Conservation (phyloP, 257 asterid genomes). For the Nicotiana tomentosiformis region DNA sequence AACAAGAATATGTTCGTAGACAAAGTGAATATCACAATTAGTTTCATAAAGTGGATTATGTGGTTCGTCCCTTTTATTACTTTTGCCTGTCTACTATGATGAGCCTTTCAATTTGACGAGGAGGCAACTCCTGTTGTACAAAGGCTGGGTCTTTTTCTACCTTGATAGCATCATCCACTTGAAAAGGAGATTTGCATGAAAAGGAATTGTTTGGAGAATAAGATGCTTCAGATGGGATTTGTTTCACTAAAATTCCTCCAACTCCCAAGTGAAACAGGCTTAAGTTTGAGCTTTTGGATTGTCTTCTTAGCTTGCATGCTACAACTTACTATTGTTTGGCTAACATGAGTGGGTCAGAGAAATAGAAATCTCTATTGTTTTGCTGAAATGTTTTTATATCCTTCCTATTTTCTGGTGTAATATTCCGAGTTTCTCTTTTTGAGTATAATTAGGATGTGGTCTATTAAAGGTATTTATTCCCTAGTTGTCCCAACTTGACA, state of each 20-base stretch:
- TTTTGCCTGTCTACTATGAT: not conserved
- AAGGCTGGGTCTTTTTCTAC: not conserved
- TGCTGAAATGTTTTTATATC: not conserved
- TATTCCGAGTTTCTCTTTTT: not conserved
- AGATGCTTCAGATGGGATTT: not conserved
- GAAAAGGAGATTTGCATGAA: not conserved
- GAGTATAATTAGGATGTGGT: not conserved
- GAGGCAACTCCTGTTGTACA: constrained; percentile 7
- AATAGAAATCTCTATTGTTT: not conserved
- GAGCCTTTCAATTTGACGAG: not conserved
- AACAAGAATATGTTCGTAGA: not conserved
- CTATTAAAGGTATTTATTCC: not conserved
- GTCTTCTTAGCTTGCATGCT: not conserved
- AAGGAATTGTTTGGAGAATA: not conserved
- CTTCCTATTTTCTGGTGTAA: not conserved
- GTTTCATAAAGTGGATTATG: not conserved
- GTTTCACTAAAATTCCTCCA: not conserved
- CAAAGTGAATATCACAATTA: not conserved
- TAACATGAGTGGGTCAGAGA: not conserved
- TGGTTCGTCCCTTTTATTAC: constrained; percentile 1
- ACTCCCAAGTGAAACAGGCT: not conserved
- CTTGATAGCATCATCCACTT: not conserved
- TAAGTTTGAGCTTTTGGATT: not conserved
- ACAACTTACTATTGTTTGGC: not conserved
- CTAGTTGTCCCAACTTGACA: constrained; percentile 1